Evolutionary conservation across 768 basidiomycete species (phyloP).

Genomic region (Zangia roseola): DNA sequence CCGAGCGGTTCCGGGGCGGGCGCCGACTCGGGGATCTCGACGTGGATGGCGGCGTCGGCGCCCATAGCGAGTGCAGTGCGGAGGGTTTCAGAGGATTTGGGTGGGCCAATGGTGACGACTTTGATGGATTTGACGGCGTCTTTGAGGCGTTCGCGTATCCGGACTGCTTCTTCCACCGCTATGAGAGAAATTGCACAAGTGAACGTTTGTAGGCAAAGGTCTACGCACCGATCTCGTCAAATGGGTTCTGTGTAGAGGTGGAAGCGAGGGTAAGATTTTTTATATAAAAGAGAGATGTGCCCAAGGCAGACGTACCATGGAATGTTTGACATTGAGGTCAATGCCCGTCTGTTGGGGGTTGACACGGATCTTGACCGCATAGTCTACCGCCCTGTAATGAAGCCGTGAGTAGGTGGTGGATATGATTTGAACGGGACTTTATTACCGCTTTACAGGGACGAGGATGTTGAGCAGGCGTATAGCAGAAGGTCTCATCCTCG

Average conservation of each 20-base stretch:
- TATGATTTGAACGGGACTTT: neutral
- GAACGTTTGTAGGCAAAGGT: neutral
- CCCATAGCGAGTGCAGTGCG: conserved; percentile 98
- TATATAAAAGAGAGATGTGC: too few species aligned
- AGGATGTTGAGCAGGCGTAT: conserved; percentile 80
- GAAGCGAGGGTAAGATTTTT: too few species aligned
- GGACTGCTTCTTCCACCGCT: conserved; percentile 98
- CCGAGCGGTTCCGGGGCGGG: conserved; percentile 87
- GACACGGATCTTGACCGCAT: conserved; percentile 97
- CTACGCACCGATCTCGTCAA: conserved; percentile 91
- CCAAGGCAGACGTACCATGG: conserved; percentile 67
- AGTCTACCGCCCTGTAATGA: conserved; percentile 80
- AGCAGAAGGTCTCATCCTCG: conserved; percentile 72
- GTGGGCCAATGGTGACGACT: conserved; percentile 90
- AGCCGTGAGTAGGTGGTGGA: conserved; percentile 1
- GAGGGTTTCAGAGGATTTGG: conserved; percentile 86
- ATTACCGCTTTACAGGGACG: conserved; percentile 88
- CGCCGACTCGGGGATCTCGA: conserved; percentile 74
- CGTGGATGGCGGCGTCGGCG: conserved; percentile 88
- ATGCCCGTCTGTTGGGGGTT: conserved; percentile 94
- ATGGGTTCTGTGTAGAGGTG: conserved; percentile 74
- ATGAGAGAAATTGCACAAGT: neutral
- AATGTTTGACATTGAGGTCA: conserved; percentile 97
- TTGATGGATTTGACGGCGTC: conserved; percentile 81
- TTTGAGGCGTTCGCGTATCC: conserved; percentile 83